Base-by-base conservation (phyloP, 352 stramenopile species). In the Phytophthora megakarya region DNA sequence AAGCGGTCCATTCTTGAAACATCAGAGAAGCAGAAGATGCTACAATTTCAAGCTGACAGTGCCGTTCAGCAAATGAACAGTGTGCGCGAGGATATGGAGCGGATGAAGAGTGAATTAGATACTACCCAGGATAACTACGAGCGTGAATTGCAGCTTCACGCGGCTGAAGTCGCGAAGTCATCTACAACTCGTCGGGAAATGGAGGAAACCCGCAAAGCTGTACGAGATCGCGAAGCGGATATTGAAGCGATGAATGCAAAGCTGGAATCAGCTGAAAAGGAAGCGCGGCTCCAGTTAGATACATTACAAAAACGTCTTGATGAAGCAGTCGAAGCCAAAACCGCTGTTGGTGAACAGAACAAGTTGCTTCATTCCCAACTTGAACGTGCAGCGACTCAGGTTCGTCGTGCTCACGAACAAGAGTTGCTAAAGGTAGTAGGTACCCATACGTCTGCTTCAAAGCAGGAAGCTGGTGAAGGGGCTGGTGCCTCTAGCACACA, bases 141-240 rank as follows among this genome's bases (percentile, higher is more conserved):
- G 54, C 83, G 87, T 10, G 88, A 96, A 54, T 58, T 96, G 21
- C 84, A 94, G 56, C 63, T 93, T 37, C 88, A 95, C 39, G 80
- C 87, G 0, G 66, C 73, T 3, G 79, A 92, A 58, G 81, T 90
- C 7, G 64, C 76, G 13, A 86, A 84, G 56, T 71, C 80, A 13
- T 76, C 81, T 2, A 63, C 75, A 10, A 73, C 72, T 40, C 76
- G 81, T 18, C 80, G 82, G 37, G 65, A 81, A 35, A 67, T 91
- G 45, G 79, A 91, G 46, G 72, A 82, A 19, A 59, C 81, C 23
- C 70, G 75, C 43, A 76, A 73, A 32, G 58, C 65, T 50, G 65
- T 75, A 13, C 72, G 72, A 12, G 72, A 78, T 43, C 56, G 80
- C 1, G 60, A 84, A 18, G 55, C 59, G 3, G 61, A 78, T 22